These are phyloP conservation scores for Cladophialophora yegresii DNA, from an alignment of 2,329 filamentous ascomycete genomes.

Conservation along the genomic window DNA sequence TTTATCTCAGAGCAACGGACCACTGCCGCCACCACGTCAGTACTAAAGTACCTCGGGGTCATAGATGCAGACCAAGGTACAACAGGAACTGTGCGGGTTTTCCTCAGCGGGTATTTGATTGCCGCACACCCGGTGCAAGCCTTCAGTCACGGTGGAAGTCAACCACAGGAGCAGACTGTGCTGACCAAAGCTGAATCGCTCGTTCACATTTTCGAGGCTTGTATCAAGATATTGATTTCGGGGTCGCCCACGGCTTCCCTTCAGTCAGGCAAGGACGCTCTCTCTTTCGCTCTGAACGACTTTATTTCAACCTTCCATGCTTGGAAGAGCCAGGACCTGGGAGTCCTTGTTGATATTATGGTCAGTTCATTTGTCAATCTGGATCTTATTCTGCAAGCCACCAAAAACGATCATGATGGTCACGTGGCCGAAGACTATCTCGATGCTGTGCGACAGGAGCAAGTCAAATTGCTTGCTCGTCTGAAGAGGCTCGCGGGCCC, in stretches of 20 bases:
- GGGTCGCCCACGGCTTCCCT: conserved; percentile 2
- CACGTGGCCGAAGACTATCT: conserved; percentile 65
- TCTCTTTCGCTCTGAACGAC: conserved; percentile 59
- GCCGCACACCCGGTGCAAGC: conserved; percentile 63
- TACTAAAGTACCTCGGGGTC: conserved; percentile 60
- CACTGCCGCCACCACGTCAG: conserved; percentile 55
- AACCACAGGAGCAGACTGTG: conserved; percentile 63
- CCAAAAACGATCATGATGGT: conserved; percentile 63
- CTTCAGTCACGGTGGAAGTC: conserved; percentile 56
- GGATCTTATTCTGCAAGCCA: conserved; percentile 67
- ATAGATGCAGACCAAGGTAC: conserved; percentile 52
- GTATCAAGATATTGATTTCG: conserved; percentile 13
- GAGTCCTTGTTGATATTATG: conserved; percentile 65
- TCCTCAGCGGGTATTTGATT: conserved; percentile 65
- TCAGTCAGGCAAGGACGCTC: conserved; percentile 21
- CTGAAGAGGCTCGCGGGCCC: conserved; percentile 64
- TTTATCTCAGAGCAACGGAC: conserved; percentile 58
- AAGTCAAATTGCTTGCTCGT: conserved; percentile 62
- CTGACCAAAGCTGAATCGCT: conserved; percentile 63
- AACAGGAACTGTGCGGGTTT: conserved; percentile 59
- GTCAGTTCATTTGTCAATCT: conserved; percentile 66
- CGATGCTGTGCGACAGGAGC: conserved; percentile 66
- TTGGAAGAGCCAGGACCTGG: conserved; percentile 66
- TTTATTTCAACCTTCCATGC: conserved; percentile 65
- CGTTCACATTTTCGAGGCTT: conserved; percentile 43